Evolutionary conservation across 768 basidiomycete species (phyloP), one percentile per base, ranked within the genome.

Genomic region (Agaricus blazei): DNA sequence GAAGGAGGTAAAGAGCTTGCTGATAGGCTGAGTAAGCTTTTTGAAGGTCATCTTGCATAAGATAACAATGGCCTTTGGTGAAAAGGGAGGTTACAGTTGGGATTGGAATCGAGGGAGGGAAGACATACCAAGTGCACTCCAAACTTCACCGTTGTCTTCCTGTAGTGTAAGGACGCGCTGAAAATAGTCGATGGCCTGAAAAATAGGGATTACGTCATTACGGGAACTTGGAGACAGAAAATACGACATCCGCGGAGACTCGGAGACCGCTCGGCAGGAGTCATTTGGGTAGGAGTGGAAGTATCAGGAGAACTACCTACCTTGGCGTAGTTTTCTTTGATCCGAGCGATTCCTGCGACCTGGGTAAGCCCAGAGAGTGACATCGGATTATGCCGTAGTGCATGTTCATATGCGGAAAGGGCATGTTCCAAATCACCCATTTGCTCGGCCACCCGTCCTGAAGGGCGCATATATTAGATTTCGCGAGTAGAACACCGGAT

Each of bases 11-110:
- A 24, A 99, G 80, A 2, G 97, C 97, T 69, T 98, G 96, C 72
- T 99, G 95, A 71, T 99, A 99, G 14, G 97, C 95, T 1, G 91
- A 88, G 70, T 98, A 98, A 0, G 97, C 97, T 75, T 96, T 97
- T 75, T 96, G 94, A 45, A 99, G 83, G 74, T 98, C 94, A 67
- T 98, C 97, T 68, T 97, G 95, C 96, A 97, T 98, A 57, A 99
- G 85, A 70, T 96, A 94, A 71, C 96, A 98, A 64, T 98, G 94
- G 31, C 95, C 93, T 90, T 63, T 27, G 58, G 57, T 54, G 49
- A 59, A 57, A 56, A 34, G 34, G 34, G 31, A 59, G 53, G 43
- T 56, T 34, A 56, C 23, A 29, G 48, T 5, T 15, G 37, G 31
- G 54, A 31, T 23, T 15, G 37, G 36, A 52, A 34, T 58, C 57